Evolutionary conservation across 208 protist species (phyloP), one percentile per base, ranked within the genome.

Genomic region (Wallacemonas sp.): DNA sequence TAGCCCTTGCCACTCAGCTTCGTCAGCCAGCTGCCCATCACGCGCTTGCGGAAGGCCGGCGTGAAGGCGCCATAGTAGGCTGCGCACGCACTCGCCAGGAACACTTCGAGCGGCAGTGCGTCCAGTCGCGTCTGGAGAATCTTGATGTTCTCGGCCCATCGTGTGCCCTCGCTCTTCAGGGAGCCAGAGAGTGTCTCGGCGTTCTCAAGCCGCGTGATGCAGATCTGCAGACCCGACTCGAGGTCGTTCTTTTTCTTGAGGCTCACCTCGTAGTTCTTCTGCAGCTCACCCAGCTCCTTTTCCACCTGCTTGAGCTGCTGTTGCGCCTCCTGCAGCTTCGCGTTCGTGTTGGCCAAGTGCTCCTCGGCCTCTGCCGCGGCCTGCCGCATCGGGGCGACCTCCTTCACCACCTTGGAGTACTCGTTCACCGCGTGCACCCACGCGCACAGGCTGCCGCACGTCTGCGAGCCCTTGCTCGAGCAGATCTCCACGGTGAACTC

Each of bases 361-460:
- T 68, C 63, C 56, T 98, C 81, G 2, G 97, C 94, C 64, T 97
- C 88, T 17, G 81, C 92, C n/a, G 96, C 88, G 2, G 88, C 86
- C 49, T 87, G 78, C 39, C 92, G 83, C 80, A 98, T 98, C 27
- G 98, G 98, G 32, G 96, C 96, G 9, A 98, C 96, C 67, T 95
- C 80, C 82, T 98, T 98, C n/a, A 97, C 92, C 26, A 98, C 95
- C 62, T 97, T 90, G 61, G 91, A 94, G 78, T 97, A 98, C 72
- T 94, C 84, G 71, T 98, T 90, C 60, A 99, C 92, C n/a, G 98
- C 98, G 61, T 90, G 82, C 70, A 97, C 89, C 98, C 98, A 99
- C 60, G 89, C 85, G 61, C 97, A 99, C 14, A 99, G 85, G 46
- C 88, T 96, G n/a, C 85, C 93, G 52, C 96, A 98, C 27, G 98